These are phyloP conservation scores for Rhododendron griersonianum DNA, from an alignment of 148 eudicot genomes.

Conservation along the genomic window DNA sequence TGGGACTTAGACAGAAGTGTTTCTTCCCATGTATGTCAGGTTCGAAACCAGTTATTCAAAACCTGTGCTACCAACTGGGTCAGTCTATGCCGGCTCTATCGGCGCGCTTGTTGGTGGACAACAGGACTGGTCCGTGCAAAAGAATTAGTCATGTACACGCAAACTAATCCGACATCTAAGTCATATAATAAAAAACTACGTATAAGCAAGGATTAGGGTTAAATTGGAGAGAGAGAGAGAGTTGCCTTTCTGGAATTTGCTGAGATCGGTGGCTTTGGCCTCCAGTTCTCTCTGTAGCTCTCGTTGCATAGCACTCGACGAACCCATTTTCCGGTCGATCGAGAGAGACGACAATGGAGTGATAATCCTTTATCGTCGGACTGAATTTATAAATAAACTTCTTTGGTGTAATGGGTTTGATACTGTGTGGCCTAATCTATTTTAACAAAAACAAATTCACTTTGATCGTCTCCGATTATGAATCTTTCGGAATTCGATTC, in stretches of 20 bases:
- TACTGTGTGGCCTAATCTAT: too few relatives aligned
- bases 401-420: too few relatives aligned
- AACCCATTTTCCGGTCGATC: background rate
- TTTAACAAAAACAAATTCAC: too few relatives aligned
- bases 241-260: slow-evolving; percentile 18
- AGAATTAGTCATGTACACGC: background rate
- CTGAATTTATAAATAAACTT: too few relatives aligned
- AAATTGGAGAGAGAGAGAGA: background rate
- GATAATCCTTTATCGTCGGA: too few relatives aligned
- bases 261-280: slow-evolving; percentile 14
- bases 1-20: background rate
- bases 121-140: background rate
- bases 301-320: slow-evolving; percentile 11
- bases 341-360: too few relatives aligned
- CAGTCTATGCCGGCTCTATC: background rate
- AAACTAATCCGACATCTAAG: background rate
- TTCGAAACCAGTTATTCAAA: background rate
- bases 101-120: too few relatives aligned
- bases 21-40: background rate
- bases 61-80: background rate
- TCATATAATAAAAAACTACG: too few relatives aligned
- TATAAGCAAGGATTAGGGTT: background rate
- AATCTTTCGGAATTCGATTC: too few relatives aligned
- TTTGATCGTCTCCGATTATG: too few relatives aligned
- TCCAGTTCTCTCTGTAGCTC: slow-evolving; percentile 17